Evolutionary conservation across 2,329 filamentous ascomycete genomes (phyloP).

Genomic region (Alternaria solani): DNA sequence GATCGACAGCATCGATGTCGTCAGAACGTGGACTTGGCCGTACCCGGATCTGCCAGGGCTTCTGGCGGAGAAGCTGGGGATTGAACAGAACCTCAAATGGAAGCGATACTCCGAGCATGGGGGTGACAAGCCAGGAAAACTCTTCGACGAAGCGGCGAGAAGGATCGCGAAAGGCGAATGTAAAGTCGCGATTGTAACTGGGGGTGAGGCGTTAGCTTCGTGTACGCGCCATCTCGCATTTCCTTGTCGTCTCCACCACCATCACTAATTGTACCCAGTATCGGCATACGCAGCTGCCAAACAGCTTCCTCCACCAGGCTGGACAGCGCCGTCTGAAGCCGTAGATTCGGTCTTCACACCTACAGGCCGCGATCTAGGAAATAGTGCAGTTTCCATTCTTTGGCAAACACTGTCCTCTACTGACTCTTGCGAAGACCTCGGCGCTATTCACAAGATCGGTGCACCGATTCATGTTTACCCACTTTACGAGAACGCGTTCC

Average conservation of each 20-base stretch:
- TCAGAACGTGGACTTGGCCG: conserved; percentile 72
- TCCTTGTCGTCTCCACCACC: not conserved
- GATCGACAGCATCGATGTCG: conserved; percentile 68
- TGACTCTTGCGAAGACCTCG: conserved; percentile 57
- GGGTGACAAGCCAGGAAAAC: conserved; percentile 67
- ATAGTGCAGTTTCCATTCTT: conserved; percentile 48
- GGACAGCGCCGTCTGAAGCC: conserved; percentile 60
- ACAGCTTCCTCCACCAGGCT: conserved; percentile 66
- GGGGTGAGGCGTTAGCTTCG: conserved; percentile 71
- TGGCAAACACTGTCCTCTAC: conserved; percentile 19
- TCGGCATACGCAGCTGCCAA: conserved; percentile 61
- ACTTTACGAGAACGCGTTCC: conserved; percentile 70
- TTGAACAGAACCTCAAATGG: conserved; percentile 57
- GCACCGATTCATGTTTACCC: conserved; percentile 73
- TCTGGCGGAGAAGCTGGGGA: conserved; percentile 59
- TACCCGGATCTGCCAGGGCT: conserved; percentile 67
- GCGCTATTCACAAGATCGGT: conserved; percentile 65
- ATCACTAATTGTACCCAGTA: conserved; percentile 44
- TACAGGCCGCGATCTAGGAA: conserved; percentile 56
- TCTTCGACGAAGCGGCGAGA: conserved; percentile 70
- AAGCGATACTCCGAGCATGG: conserved; percentile 66
- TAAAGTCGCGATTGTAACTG: conserved; percentile 67
- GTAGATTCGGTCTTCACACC: conserved; percentile 61
- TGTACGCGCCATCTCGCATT: conserved; percentile 48
- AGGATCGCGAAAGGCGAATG: conserved; percentile 63